A percentile compares a stretch with the other conserved stretches of the same genome.
Evolutionary conservation across 1,139 yeast species (phyloP).

Genomic region (Schwanniomyces etchellsii): DNA sequence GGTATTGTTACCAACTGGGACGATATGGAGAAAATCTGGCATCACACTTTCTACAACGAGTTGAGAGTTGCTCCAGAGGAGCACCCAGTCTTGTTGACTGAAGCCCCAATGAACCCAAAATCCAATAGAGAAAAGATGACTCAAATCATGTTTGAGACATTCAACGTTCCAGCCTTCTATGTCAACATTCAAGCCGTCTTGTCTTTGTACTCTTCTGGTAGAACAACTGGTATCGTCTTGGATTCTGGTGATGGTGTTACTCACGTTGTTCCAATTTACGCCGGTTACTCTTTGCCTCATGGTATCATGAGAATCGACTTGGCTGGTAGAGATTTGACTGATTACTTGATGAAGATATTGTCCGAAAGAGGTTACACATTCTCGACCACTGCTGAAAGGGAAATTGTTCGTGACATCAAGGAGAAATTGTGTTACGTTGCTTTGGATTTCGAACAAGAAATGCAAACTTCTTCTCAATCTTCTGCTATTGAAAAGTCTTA

Average conservation of each 20-base stretch:
- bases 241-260: conserved; percentile 99
- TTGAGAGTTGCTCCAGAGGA: conserved; percentile 98
- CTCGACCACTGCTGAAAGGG: conserved; percentile 99
- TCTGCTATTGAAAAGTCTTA: conserved; percentile 97
- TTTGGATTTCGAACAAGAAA: conserved; percentile 93
- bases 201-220: conserved; percentile 97
- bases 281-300: conserved; percentile 99
- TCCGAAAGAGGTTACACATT: conserved; percentile 98
- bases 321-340: conserved; percentile 99
- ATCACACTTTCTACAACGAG: conserved; percentile 95
- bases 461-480: conserved; percentile 98
- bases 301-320: conserved; percentile 98
- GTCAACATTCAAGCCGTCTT: conserved; percentile 98
- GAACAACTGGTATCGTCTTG: conserved; percentile 99
- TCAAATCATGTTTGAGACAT: conserved; percentile 97
- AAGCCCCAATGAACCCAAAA: conserved; percentile 99
- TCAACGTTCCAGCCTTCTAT: conserved; percentile 99
- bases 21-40: conserved; percentile 99
- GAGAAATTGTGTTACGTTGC: conserved; percentile 98
- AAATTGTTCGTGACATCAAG: conserved; percentile 98
- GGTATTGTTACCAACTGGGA: conserved; percentile 99
- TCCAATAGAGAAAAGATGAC: conserved; percentile 99
- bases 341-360: conserved; percentile 96
- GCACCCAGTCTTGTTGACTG: conserved; percentile 96
- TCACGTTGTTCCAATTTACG: conserved; percentile 99